Conservation (phyloP, 164 flowering plant species). For the Dillenia suffruticosa region DNA sequence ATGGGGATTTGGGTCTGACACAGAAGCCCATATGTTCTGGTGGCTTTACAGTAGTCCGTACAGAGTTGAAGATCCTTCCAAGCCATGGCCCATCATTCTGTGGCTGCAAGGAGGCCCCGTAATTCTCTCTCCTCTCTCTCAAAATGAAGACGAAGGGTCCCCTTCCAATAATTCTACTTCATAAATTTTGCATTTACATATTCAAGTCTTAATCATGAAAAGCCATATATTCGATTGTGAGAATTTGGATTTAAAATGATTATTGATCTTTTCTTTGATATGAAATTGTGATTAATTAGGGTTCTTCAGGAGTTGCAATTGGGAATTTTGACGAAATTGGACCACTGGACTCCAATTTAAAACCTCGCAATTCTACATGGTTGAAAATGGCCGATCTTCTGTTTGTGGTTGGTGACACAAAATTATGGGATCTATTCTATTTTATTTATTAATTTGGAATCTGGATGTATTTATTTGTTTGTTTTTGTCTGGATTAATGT, state of each 20-base stretch:
- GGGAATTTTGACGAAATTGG: background rate
- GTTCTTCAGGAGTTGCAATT: background rate
- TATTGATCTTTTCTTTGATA: background rate
- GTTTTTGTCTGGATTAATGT: background rate
- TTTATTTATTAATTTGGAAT: background rate
- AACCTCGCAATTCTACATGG: background rate
- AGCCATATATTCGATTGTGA: too few relatives aligned
- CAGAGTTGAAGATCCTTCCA: constrained; percentile 1
- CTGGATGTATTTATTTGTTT: background rate
- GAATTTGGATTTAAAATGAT: too few relatives aligned
- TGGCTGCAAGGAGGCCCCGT: constrained; percentile 2
- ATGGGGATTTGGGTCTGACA: too few relatives aligned
- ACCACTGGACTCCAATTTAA: background rate
- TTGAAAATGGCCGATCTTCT: background rate
- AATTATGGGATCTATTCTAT: background rate
- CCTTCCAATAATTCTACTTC: background rate
- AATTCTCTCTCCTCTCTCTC: background rate
- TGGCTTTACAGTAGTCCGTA: background rate
- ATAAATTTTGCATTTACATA: background rate
- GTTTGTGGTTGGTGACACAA: background rate
- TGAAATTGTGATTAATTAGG: background rate
- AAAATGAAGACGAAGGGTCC: background rate
- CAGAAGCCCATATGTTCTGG: background rate
- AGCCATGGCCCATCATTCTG: background rate
- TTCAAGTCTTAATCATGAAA: too few relatives aligned